Evolutionary conservation across 2,329 filamentous ascomycete genomes (phyloP).

Genomic region (Alternaria incomplexa): DNA sequence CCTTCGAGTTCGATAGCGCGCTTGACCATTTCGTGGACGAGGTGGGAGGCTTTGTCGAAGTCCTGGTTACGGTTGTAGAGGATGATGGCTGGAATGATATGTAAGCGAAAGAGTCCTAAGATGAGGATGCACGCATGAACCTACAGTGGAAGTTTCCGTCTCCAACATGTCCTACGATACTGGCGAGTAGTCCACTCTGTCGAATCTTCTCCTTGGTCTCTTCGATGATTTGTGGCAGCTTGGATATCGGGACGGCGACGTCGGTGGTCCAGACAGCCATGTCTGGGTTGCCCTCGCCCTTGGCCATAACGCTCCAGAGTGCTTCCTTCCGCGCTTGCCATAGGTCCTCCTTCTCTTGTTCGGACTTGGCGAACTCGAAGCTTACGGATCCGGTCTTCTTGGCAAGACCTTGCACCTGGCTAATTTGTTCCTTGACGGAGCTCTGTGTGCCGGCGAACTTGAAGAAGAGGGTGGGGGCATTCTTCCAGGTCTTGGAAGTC

Average conservation of each 20-base stretch:
- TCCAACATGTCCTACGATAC: constrained; percentile 75
- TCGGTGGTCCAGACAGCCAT: constrained; percentile 78
- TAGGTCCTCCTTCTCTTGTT: constrained; percentile 70
- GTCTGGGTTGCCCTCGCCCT: constrained; percentile 64
- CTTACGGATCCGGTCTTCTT: constrained; percentile 66
- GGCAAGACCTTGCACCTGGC: constrained; percentile 67
- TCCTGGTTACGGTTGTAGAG: constrained; percentile 70
- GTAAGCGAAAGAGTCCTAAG: constrained; percentile 3
- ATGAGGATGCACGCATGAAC: constrained; percentile 14
- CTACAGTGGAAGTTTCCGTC: constrained; percentile 76
- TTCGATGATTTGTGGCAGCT: constrained; percentile 76
- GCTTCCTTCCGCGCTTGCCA: constrained; percentile 80
- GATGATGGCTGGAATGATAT: constrained; percentile 58
- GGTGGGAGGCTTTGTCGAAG: constrained; percentile 68
- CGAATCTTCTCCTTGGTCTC: constrained; percentile 72
- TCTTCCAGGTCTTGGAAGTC: constrained; percentile 70
- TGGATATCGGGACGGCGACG: constrained; percentile 77
- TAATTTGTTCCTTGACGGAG: constrained; percentile 80
- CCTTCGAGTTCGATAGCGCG: constrained; percentile 83
- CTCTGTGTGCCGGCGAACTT: constrained; percentile 73
- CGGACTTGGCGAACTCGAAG: constrained; percentile 71
- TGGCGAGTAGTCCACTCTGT: constrained; percentile 66
- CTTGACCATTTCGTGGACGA: constrained; percentile 87
- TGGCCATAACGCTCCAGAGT: constrained; percentile 74
- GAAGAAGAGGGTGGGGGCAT: constrained; percentile 75